Base-by-base conservation (phyloP, 371 early-diverging fungal genomes). In the Apophysomyces sp. region DNA sequence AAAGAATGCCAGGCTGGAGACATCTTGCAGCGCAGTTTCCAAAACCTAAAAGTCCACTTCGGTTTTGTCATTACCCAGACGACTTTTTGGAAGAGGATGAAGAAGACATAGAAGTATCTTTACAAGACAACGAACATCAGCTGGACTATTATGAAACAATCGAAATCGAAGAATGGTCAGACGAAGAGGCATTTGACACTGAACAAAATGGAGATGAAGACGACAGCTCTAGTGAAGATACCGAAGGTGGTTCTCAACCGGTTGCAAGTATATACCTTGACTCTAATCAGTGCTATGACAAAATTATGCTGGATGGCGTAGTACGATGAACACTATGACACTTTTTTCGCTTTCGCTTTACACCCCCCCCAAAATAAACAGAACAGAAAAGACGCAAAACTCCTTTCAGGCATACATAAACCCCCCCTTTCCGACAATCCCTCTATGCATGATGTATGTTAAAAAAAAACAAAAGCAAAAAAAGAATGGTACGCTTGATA, bases 11-110 rank as follows among this genome's bases (percentile, higher is more conserved):
- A 41, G 71, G 58, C 57, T 83, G 83, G 83, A 79, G 67, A 36
- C 73, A 83, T 2, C 66, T 83, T 37, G 68, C 77, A 52, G 68
- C 68, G 18, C 74, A 78, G 60, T 81, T 83, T 36, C 81, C 80
- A 13, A 65, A 77, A 59, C 83, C 83, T 1, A 60, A 73, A n/a
- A 79, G 80, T 34, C 83, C 83, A 1, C 66, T 83, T 1, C 64
- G 72, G 15, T 59, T 66, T 31, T 81, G 79, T 51, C 70, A 68
- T 52, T 66, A 66, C 53, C 71, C 69, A 28, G 66, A 60, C 36
- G 57, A 51, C 57, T 62, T 57, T 15, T 21, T 57, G 18, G 53
- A 21, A 24, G 57, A 61, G 4, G 59, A 58, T 3, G 53, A 21
- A 30, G 57, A 61, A 4, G 59, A 61, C 7, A 36, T 39, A 24